A percentile compares a stretch with the other conserved stretches of the same genome.
phyloP scores from a whole-genome alignment of 306 rosid genomes.

The Abrus precatorius region DNA sequence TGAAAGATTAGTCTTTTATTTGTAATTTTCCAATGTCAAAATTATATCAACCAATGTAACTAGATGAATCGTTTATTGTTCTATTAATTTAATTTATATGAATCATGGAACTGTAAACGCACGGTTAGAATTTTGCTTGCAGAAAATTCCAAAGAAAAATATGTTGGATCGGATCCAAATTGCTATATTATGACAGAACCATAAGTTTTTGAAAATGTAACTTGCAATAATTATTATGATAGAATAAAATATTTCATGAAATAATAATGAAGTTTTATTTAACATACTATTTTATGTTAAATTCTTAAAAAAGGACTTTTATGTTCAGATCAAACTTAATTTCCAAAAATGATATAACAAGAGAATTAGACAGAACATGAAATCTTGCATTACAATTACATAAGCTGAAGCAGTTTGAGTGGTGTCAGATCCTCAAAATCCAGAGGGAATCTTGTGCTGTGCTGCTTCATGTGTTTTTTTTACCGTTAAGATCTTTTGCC shows the following conservation, averaged over 20 bases:
- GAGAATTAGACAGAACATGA: neutral
- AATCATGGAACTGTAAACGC: no score
- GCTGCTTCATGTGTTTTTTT: constrained; percentile 35
- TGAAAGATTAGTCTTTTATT: no score
- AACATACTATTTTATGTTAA: neutral
- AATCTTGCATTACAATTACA: constrained; percentile 47
- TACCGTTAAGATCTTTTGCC: constrained; percentile 64
- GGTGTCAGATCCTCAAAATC: constrained; percentile 33
- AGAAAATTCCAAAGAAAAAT: no score
- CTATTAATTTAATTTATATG: no score
- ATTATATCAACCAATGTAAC: no score
- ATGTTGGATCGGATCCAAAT: no score
- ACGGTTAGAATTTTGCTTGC: no score
- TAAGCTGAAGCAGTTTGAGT: constrained; percentile 9
- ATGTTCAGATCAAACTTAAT: neutral
- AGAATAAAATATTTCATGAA: neutral
- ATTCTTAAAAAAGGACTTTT: neutral
- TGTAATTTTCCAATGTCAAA: no score
- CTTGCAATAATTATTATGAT: neutral
- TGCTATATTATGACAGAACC: no score
- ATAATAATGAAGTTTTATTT: neutral
- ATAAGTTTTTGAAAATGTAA: no score
- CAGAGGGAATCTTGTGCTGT: neutral
- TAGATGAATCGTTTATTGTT: no score
- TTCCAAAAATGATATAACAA: neutral